Base-by-base conservation (phyloP, 179 eudicot genomes). In the Silene noctiflora region DNA sequence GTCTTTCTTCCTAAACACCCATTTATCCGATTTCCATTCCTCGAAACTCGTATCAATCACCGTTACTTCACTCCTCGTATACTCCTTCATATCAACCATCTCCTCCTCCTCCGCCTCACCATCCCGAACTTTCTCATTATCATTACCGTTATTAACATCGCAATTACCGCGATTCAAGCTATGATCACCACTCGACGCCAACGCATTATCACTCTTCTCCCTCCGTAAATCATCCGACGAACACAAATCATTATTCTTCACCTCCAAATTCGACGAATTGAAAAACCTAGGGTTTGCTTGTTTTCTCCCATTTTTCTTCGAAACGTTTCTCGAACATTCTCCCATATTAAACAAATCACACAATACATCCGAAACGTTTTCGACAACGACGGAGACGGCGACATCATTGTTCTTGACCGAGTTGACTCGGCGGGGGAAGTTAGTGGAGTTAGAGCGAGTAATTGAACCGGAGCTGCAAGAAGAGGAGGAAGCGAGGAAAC, bases 1-100 rank as follows among this genome's bases (percentile, higher is more conserved):
- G 82, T 85, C 89, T 76, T 89, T 89, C 79, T 83, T 91, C 77
- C 93, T 85, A 71, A 80, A 91, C 55, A 89, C 83, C 86, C 86
- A 77, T 77, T 85, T 87, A 82, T 91, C 94, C 33, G 80, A 82
- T 46, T 87, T 91, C 94, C 97, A 89, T 29, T 67, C 78, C 31
- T 67, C 63, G 31, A 71, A 80, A 72, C 97, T 91, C 33, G 97
- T 88, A 66, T 91, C 97, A 0, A 91, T 86, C 20, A 91, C 89
- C 7, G 87, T 86, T 25, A 91, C 94, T 19, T 91, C 89, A 3
- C 86, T 91, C 31, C 86, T 83, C 27, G 94, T 87, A 82, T 81
- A 91, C 53, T 67, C 84, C 31, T 83, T 75, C 74, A 87, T 75
- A 86, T 86, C 87, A 39, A 17, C 59, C 21, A 73, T 80, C 27